A percentile compares a stretch with the other conserved stretches of the same genome.
These are phyloP conservation scores for Hanseniaspora nectarophila DNA, from an alignment of 805 yeast genomes.

Conservation along the genomic window DNA sequence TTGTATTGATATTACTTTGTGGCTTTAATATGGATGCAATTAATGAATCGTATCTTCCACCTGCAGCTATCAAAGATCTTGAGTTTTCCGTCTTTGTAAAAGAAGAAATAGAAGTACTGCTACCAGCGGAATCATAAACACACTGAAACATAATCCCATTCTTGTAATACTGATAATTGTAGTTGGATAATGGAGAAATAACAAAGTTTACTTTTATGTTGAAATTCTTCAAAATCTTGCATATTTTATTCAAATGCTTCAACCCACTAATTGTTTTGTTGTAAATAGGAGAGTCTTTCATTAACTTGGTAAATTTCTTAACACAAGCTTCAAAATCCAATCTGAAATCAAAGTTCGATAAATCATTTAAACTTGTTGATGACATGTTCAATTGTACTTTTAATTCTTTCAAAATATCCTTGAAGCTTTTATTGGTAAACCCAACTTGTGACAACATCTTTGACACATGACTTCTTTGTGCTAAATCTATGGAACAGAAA, in stretches of 20 bases:
- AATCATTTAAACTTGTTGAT: conserved; percentile 68
- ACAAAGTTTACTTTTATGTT: conserved; percentile 48
- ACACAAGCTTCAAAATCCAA: conserved; percentile 56
- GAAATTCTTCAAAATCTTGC: conserved; percentile 41
- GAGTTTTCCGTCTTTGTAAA: conserved; percentile 23
- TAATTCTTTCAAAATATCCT: conserved; percentile 44
- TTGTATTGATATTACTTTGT: conserved; percentile 26
- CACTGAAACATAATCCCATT: conserved; percentile 85
- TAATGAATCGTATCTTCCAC: conserved; percentile 82
- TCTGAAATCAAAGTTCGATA: conserved; percentile 68
- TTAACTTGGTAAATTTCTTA: conserved; percentile 49
- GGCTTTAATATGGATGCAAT: conserved; percentile 55
- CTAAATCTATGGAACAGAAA: conserved; percentile 68
- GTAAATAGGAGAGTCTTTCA: conserved; percentile 62
- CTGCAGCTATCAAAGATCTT: conserved; percentile 59
- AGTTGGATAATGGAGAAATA: conserved; percentile 73
- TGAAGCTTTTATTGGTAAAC: conserved; percentile 44
- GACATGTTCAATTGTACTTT: conserved; percentile 62
- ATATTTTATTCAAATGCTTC: conserved; percentile 48
- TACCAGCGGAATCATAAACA: conserved; percentile 37
- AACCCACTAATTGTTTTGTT: conserved; percentile 52
- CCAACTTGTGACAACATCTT: conserved; percentile 68
- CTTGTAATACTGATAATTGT: conserved; percentile 65
- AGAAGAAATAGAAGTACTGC: neutral
- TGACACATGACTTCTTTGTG: conserved; percentile 58